Conservation (phyloP, 148 eudicot genomes). For the Gaultheria prostrata region DNA sequence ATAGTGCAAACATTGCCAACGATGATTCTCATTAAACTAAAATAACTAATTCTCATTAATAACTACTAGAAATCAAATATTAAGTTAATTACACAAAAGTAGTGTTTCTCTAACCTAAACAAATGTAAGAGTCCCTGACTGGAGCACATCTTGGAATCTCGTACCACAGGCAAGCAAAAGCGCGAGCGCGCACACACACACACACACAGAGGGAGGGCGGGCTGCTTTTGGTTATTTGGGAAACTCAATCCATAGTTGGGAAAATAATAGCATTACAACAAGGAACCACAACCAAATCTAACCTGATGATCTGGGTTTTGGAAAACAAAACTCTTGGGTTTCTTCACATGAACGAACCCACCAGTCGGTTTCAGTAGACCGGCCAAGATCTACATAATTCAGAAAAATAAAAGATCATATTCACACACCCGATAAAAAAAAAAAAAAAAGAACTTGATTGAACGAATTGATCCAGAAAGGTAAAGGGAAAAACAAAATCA, state of each 20-base stretch:
- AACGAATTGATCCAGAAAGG: background rate
- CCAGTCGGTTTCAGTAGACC: constrained; percentile 67
- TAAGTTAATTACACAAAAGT: background rate
- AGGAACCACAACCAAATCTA: constrained; percentile 23
- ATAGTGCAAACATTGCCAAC: background rate
- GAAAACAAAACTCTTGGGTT: constrained; percentile 87
- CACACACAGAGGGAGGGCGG: too few relatives aligned
- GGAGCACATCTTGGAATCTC: background rate
- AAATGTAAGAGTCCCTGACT: background rate
- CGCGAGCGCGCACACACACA: background rate
- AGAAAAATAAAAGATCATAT: background rate
- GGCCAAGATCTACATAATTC: constrained; percentile 69
- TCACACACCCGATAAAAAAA: too few relatives aligned
- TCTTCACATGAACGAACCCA: constrained; percentile 63
- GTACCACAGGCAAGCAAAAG: background rate
- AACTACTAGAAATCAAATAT: background rate
- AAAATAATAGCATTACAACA: background rate
- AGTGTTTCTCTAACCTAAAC: background rate
- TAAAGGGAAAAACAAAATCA: background rate
- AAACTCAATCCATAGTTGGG: background rate
- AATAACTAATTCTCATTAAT: background rate
- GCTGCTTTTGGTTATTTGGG: background rate
- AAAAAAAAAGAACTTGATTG: background rate
- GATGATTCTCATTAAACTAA: background rate
- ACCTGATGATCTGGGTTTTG: constrained; percentile 99